Evolutionary conservation across 2,329 filamentous ascomycete species (phyloP), one percentile per base, ranked within the genome.

Genomic region (Fusarium nisikadoi): DNA sequence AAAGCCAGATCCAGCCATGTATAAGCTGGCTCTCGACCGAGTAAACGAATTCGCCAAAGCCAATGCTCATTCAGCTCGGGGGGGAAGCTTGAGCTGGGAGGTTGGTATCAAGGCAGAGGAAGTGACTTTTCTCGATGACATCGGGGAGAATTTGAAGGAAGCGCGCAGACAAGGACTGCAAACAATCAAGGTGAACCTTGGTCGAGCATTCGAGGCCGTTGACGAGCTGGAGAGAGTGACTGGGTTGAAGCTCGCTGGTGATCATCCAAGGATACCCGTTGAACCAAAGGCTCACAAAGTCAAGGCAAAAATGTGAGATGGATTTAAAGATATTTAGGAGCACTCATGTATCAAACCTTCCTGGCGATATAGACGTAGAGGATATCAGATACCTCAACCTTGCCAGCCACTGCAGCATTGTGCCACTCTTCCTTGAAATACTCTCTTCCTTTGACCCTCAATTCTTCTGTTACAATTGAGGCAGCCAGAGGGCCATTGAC

Each of bases 121-220:
- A 61, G 85, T 98, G 47, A 82, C 97, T 8, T 99, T 99, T 79
- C 82, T 98, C 54, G 96, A 98, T 80, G 95, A 98, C 76, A 97
- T 99, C 80, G 96, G 96, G 4, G 91, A 95, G 81, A 99, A 99
- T 80, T 81, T 98, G 64, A 96, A 95, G 84, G 91, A 88, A 47
- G 96, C 91, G 2, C 93, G 87, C 81, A 87, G 86, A 53, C 84
- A 90, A 27, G 95, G 95, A 0, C 91, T 98, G 80, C 83, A 87
- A 62, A 98, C 95, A 0, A 88, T 98, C 72, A 97, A 95, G 82
- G 96, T 98, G 2, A 85, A 88, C 13, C 83, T 98, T 33, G 95
- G 95, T 4, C 90, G 87, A 80, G 90, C 93, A 3, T 92, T 89
- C 79, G 91, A 95, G 79, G 95, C 95, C 1, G 95, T 98, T 2